These are phyloP conservation scores for Ilex aquifolium DNA, from an alignment of 257 asterid genomes.

Conservation along the genomic window DNA sequence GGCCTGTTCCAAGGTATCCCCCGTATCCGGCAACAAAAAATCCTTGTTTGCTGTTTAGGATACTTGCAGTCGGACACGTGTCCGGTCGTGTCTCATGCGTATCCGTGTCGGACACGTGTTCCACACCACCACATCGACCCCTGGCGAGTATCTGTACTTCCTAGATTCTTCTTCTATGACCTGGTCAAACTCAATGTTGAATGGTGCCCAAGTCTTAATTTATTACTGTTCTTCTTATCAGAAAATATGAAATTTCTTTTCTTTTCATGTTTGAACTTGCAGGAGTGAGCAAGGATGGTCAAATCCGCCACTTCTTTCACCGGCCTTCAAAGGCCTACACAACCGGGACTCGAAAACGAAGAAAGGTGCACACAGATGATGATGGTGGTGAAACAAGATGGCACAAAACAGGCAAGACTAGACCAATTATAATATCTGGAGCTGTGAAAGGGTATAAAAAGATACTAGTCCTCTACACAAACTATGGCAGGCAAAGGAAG, in stretches of 20 bases:
- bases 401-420: conserved; percentile 92
- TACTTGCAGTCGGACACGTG: too few species aligned
- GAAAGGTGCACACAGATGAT: conserved; percentile 72
- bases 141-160: too few species aligned
- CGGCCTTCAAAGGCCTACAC: conserved; percentile 93
- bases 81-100: too few species aligned
- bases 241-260: too few species aligned
- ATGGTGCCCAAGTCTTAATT: neutral
- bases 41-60: too few species aligned
- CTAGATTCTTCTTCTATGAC: neutral
- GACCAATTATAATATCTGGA: conserved; percentile 41
- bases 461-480: conserved; percentile 80
- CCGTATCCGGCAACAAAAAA: too few species aligned
- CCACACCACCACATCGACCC: too few species aligned
- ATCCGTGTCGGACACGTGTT: too few species aligned
- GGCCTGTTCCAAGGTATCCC: too few species aligned
- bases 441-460: conserved; percentile 70
- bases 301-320: conserved; percentile 91
- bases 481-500: conserved; percentile 79
- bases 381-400: conserved; percentile 86
- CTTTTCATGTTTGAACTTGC: neutral
- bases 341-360: conserved; percentile 80
- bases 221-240: neutral
- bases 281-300: conserved; percentile 90
- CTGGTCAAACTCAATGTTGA: neutral